Percentiles rank a stretch among this genome's conserved stretches.
Conservation (phyloP, 495 filamentous ascomycete species). For the Penicillium flavigenum region DNA sequence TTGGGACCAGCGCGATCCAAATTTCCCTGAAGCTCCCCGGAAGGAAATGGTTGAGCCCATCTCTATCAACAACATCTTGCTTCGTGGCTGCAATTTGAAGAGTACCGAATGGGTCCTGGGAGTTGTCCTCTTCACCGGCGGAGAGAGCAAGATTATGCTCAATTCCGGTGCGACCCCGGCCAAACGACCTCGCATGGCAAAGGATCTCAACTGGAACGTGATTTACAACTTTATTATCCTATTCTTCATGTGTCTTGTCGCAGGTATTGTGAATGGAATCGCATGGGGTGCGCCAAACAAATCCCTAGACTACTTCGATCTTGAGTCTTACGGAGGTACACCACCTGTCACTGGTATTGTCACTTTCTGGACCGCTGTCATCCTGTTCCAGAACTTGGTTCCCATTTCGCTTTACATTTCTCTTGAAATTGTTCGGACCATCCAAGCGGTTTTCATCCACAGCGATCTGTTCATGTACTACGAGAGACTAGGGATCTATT, state of each 20-base stretch:
- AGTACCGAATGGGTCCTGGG: slow-evolving; percentile 98
- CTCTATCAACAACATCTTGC: slow-evolving; percentile 88
- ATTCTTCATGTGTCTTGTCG: slow-evolving; percentile 84
- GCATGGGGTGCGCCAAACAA: slow-evolving; percentile 73
- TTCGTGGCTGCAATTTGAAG: slow-evolving; percentile 87
- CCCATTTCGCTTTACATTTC: slow-evolving; percentile 98
- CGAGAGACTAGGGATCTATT: slow-evolving; percentile 86
- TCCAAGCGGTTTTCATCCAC: slow-evolving; percentile 97
- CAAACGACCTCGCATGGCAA: slow-evolving; percentile 86
- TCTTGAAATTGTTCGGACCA: slow-evolving; percentile 90
- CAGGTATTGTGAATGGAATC: slow-evolving; percentile 79
- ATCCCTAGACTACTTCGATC: slow-evolving; percentile 83
- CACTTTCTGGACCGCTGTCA: slow-evolving; percentile 92
- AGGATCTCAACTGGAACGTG: slow-evolving; percentile 96
- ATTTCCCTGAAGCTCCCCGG: slow-evolving; percentile 56
- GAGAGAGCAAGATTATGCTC: slow-evolving; percentile 99
- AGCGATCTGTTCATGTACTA: slow-evolving; percentile 96
- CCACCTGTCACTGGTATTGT: slow-evolving; percentile 84
- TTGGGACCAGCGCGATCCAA: slow-evolving; percentile 74
- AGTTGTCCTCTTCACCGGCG: slow-evolving; percentile 94
- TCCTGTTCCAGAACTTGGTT: slow-evolving; percentile 97
- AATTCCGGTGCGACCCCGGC: slow-evolving; percentile 96
- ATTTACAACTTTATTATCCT: slow-evolving; percentile 94
- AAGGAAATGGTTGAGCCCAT: slow-evolving; percentile 88
- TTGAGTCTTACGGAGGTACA: slow-evolving; percentile 74